These are phyloP conservation scores for Calocybe gangraenosa DNA, from an alignment of 768 basidiomycete species.

Conservation along the genomic window DNA sequence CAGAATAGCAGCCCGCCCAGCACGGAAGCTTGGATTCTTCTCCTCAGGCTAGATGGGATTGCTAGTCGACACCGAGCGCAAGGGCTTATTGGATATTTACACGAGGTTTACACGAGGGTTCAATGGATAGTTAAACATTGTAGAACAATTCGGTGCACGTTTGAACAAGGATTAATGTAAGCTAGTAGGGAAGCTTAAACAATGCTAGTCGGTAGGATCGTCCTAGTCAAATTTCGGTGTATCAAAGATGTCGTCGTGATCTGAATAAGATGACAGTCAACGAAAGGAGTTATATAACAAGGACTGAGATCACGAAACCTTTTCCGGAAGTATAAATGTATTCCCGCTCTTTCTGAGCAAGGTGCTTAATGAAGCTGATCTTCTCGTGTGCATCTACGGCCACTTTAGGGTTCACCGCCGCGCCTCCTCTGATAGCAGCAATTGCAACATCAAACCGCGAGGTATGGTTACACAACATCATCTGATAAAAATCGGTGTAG, in stretches of 20 bases:
- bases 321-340: conserved; percentile 57
- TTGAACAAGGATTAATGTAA: too few species aligned
- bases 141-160: too few species aligned
- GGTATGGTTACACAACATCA: conserved; percentile 71
- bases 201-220: neutral
- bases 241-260: conserved; percentile 42
- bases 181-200: neutral
- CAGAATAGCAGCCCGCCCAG: too few species aligned
- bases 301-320: conserved; percentile 33
- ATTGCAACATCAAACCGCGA: conserved; percentile 66
- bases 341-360: conserved; percentile 55
- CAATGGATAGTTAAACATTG: too few species aligned
- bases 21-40: too few species aligned
- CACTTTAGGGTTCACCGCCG: conserved; percentile 46
- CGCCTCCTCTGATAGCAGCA: conserved; percentile 54
- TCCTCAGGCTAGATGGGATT: too few species aligned
- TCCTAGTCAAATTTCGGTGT: conserved; percentile 38
- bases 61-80: too few species aligned
- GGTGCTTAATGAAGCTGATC: conserved; percentile 55
- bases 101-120: too few species aligned
- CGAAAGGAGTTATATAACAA: neutral
- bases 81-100: too few species aligned
- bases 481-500: conserved; percentile 37
- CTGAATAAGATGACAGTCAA: conserved; percentile 19
- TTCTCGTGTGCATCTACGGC: conserved; percentile 55